Base-by-base conservation (phyloP, 176 grass and related monocot genomes). In the Zoysia pacifica region DNA sequence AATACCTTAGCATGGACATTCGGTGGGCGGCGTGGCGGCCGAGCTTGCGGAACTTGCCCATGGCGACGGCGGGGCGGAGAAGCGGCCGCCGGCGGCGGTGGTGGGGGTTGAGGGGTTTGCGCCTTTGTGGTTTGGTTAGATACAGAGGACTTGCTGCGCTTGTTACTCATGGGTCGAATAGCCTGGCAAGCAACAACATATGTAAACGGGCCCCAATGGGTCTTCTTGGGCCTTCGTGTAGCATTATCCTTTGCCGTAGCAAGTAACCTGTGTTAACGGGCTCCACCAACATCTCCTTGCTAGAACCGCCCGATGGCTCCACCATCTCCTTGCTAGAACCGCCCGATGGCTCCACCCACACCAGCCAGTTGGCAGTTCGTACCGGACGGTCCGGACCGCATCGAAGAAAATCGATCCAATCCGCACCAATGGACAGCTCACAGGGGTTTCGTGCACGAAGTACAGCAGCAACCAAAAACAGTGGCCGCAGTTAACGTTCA, bases 21-120 rank as follows among this genome's bases (percentile, higher is more conserved):
- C 94, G 81, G 62, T 93, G 91, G 14, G 90, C 66, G 15, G 86
- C 84, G 40, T 66, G 61, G 49, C 93, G 94, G 13, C 86, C 86
- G 10, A 97, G 91, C 88, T 97, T 91, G 40, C 94, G 90, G 87
- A 91, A 90, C 35, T 89, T 89, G 41, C 87, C 87, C 87, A 89
- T 89, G 87, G 48, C 77, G 58, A 35, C 71, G 76, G 77, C 66
- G 64, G 65, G 9, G 18, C 7, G 56, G 16, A 18, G 54, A 18
- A 58, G 56, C 7, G 2, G 56, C 5, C 28, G 28, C 28, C 53
- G 56, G 50, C 50, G 50, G n/a, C 58, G 58, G 58, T 19, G 83
- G 59, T 16, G 80, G 56, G 42, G 72, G 80, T 68, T 43, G 82
- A 87, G 40, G 76, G 55, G 55, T 59, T 59, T 59, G 53, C 5